Evolutionary conservation across 306 rosid species (phyloP).

Genomic region (Gleditsia sinensis): DNA sequence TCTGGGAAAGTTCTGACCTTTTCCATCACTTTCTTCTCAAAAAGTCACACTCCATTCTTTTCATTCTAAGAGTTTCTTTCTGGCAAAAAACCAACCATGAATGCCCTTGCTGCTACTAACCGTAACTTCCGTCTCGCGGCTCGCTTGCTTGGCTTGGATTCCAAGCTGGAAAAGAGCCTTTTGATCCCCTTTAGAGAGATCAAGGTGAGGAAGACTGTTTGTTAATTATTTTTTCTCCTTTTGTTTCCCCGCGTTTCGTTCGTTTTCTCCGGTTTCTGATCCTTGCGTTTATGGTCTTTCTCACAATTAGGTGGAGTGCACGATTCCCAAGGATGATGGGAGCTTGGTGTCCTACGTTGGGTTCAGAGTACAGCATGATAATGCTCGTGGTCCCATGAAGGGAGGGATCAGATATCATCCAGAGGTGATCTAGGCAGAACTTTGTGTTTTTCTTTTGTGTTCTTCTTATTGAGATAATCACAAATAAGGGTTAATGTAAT

Average conservation of each 20-base stretch:
- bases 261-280: conserved; percentile 11
- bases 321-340: conserved; percentile 77
- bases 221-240: background rate
- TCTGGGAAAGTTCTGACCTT: background rate
- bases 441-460: background rate
- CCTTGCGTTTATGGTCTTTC: background rate
- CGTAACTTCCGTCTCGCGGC: conserved; percentile 61
- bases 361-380: conserved; percentile 70
- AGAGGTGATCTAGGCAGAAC: conserved; percentile 41
- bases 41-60: background rate
- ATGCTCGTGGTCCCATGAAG: conserved; percentile 81
- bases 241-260: background rate
- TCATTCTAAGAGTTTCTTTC: background rate
- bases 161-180: conserved; percentile 64
- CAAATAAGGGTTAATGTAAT: background rate
- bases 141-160: conserved; percentile 59
- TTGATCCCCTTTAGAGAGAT: conserved; percentile 68
- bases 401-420: conserved; percentile 76
- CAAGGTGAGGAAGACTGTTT: conserved; percentile 43
- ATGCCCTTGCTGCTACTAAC: conserved; percentile 71
- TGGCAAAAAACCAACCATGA: conserved; percentile 38
- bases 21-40: background rate
- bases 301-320: conserved; percentile 62
- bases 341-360: conserved; percentile 62
- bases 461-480: background rate